Base-by-base conservation (phyloP, 768 basidiomycete species). In the Cystobasidiopsis lactophilus region DNA sequence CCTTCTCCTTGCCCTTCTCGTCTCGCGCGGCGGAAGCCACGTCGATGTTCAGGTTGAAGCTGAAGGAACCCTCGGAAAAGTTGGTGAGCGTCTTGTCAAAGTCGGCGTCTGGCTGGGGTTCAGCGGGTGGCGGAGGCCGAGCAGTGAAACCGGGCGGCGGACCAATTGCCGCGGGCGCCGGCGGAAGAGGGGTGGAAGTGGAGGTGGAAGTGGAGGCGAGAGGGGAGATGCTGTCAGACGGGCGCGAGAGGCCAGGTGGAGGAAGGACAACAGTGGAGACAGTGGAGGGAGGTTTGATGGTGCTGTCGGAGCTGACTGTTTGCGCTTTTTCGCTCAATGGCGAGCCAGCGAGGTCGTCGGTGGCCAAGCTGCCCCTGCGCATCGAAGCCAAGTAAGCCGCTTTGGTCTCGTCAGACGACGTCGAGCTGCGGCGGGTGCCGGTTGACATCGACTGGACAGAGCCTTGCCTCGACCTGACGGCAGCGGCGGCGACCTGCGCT, bases 31-130 rank as follows among this genome's bases (percentile, higher is more conserved):
- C 55, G 7, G 7, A 7, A 16, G 7, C 16, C 33, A 16, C 9
- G 16, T 35, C 33, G 16, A 35, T 57, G 44, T 62, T 50, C 49
- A 86, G 69, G 66, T 78, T 85, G 69, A 89, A 88, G 64, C 79
- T 84, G 69, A 88, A 88, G 9, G 80, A 77, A 58, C 79, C 79
- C 40, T 72, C 76, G 7, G 82, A 85, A 29, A 82, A 76, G 64
- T 86, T 11, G 82, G 63, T 76, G 50, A 27, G 18, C 50, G 56
- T 27, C 44, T 18, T 14, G 48, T 26, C 24, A 55, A 37, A 47
- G 55, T 30, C 19, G 39, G 40, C n/a, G 51, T 3, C n/a, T 9
- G 46, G 31, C 46, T 7, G 24, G 18, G 10, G 51, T 45, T 24
- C 18, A 33, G 45, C 27, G 30, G 48, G 52, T 40, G 43, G 52